Evolutionary conservation across 169 alveolate species (phyloP).

Genomic region (Eimeria maxima): DNA sequence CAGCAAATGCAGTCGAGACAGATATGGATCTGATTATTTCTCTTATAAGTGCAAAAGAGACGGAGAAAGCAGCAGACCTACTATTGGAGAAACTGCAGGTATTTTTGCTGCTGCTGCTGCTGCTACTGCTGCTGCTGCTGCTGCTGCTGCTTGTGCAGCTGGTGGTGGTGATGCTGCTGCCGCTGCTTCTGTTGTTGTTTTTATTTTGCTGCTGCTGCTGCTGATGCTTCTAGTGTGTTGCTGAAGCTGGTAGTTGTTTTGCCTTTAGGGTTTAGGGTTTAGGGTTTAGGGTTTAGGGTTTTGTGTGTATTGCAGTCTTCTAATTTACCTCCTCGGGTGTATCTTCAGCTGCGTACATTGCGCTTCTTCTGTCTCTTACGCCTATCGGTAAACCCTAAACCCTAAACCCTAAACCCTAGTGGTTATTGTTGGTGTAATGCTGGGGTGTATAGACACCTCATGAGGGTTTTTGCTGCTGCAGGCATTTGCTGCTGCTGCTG

Average conservation of each 20-base stretch:
- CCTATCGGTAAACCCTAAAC: no score
- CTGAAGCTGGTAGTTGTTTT: no score
- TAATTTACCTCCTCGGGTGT: no score
- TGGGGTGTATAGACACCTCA: no score
- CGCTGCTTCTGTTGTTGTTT: background rate
- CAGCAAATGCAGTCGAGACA: background rate
- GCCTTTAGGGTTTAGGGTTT: no score
- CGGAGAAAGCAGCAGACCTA: background rate
- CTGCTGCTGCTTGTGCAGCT: background rate
- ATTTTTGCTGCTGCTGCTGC: background rate
- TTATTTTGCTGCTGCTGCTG: background rate
- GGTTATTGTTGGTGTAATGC: no score
- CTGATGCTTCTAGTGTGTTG: background rate
- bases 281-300: background rate
- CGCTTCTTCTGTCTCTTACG: no score
- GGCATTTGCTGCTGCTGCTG: no score
- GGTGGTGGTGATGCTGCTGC: background rate
- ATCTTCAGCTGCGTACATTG: no score
- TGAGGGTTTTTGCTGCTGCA: no score
- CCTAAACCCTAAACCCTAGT: no score
- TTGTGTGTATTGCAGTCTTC: background rate
- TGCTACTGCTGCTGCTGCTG: background rate
- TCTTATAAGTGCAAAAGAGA: background rate
- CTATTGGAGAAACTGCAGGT: background rate
- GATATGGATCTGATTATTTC: background rate